Percentiles rank a stretch among this genome's conserved stretches.
These are phyloP conservation scores for Apium graveolens DNA, from an alignment of 129 eudicot genomes.

Conservation along the genomic window DNA sequence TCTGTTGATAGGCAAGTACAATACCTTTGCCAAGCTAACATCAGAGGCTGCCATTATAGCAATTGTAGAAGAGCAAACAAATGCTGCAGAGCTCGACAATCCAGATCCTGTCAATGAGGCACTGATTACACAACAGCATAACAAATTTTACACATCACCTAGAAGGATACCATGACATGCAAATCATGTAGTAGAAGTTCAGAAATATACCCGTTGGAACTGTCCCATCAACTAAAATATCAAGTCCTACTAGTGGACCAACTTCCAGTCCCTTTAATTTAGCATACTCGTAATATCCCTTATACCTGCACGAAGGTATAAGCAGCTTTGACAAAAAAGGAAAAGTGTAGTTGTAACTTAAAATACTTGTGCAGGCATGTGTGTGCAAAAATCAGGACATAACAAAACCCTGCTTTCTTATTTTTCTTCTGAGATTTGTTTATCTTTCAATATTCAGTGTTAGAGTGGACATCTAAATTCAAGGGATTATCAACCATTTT, in stretches of 20 bases:
- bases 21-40: conserved; percentile 71
- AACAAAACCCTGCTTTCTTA: background rate
- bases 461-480: background rate
- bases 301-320: conserved; percentile 54
- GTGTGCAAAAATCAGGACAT: background rate
- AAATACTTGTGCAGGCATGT: background rate
- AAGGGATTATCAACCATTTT: background rate
- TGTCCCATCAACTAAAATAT: conserved; percentile 86
- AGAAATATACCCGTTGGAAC: conserved; percentile 77
- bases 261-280: conserved; percentile 59
- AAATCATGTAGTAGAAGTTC: background rate
- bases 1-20: conserved; percentile 5
- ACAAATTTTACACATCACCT: background rate
- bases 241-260: conserved; percentile 81
- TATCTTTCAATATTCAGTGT: background rate
- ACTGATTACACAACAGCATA: background rate
- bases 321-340: background rate
- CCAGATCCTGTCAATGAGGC: conserved; percentile 62
- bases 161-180: background rate
- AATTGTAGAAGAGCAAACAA: conserved; percentile 93
- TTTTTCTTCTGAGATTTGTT: background rate
- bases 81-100: conserved; percentile 95
- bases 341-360: background rate
- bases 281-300: conserved; percentile 82
- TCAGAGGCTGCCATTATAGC: conserved; percentile 88